These are phyloP conservation scores for Fomitopsis pulvina DNA, from an alignment of 768 basidiomycete species.

Conservation along the genomic window DNA sequence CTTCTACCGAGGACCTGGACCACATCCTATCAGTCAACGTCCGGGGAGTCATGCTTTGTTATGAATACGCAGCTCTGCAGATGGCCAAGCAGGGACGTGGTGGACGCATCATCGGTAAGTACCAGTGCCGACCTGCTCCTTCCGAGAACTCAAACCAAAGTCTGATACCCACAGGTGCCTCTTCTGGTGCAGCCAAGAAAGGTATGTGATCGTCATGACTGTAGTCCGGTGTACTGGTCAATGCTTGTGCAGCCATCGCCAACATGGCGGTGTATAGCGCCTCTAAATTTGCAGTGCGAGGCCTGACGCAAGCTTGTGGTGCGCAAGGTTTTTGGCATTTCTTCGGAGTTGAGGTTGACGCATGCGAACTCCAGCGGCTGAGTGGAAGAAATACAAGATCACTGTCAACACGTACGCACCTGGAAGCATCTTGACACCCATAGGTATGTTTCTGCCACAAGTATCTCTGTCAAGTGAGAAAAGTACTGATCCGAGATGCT, in stretches of 20 bases:
- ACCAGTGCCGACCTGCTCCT: background rate
- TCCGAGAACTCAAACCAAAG: background rate
- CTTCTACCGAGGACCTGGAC: constrained; percentile 11
- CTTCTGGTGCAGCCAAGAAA: constrained; percentile 11
- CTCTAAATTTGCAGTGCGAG: constrained; percentile 22
- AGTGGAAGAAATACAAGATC: constrained; percentile 16
- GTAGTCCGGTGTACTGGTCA: background rate
- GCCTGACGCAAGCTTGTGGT: constrained; percentile 19
- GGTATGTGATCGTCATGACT: constrained; percentile 3
- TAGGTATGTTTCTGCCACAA: constrained; percentile 9
- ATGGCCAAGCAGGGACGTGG: constrained; percentile 36
- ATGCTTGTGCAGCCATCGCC: background rate
- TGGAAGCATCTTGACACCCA: constrained; percentile 16
- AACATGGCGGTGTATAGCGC: constrained; percentile 13
- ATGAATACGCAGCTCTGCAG: constrained; percentile 32
- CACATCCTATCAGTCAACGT: constrained; percentile 25
- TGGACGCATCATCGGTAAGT: constrained; percentile 31
- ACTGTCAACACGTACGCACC: constrained; percentile 24
- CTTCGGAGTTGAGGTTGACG: no score
- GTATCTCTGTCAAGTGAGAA: no score
- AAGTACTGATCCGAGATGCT: background rate
- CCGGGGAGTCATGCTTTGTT: constrained; percentile 29
- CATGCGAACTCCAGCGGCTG: constrained; percentile 8
- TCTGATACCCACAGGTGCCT: constrained; percentile 11
- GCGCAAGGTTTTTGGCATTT: background rate